Evolutionary conservation across 1,139 yeast genomes (phyloP), one percentile per base, ranked within the genome.

Genomic region (Saccharomyces hybrid): DNA sequence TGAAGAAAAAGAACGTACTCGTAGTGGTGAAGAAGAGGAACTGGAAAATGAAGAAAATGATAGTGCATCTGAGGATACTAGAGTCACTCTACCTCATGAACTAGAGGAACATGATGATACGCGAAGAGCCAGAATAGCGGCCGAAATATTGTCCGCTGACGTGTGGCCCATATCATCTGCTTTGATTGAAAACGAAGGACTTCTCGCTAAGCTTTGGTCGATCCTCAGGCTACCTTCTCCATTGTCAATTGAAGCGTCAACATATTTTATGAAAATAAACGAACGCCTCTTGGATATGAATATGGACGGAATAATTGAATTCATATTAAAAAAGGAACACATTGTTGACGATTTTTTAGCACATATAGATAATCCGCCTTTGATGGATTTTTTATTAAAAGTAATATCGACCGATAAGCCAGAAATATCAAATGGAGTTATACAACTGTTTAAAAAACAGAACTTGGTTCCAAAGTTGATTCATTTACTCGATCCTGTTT

Each of bases 111-210:
- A 84, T 60, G 75, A 73, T 23, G 81, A 81, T 55, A 76, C 81
- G 16, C 78, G 91, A 60, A 78, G 89, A 64, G 95, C 97, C 3
- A 86, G 90, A 53, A 80, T 91, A 58, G 93, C 97, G 3, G 88
- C 97, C 1, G 99, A 95, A 68, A 86, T 93, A 48, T 76, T 93
- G 47, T 83, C 93, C 54, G 90, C 95, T 3, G 98, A 93, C 67
- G 95, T 90, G 6, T 93, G 97, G 97, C 87, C 96, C 3, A 77
- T 95, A 42, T 88, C 97, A 3, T 97, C 93, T 63, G 84, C 96
- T 0, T 84, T 93, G 51, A 86, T 93, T 86, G 95, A 88, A 63
- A 81, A 84, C 56, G 76, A 81, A 2, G 78, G 76, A 19, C 77
- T 88, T 52, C 71, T 95, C 59, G 81, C 81, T 57, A 82, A 79